These are phyloP conservation scores for Beverwykella pulmonaria DNA, from an alignment of 495 filamentous ascomycete genomes.

Conservation along the genomic window DNA sequence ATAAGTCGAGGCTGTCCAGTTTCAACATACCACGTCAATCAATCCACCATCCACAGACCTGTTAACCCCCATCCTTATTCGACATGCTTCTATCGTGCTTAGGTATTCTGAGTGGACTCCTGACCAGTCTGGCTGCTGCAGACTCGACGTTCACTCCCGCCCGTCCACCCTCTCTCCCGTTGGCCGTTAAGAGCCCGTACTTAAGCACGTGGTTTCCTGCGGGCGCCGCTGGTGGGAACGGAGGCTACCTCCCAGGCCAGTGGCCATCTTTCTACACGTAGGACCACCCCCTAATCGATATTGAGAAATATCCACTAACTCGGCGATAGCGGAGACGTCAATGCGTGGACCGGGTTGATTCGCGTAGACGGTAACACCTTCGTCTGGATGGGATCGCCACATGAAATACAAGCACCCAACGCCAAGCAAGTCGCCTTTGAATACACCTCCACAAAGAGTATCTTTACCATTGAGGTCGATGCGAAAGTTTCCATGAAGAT, in stretches of 20 bases:
- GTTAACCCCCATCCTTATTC: background rate
- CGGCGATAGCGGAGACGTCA: constrained; percentile 49
- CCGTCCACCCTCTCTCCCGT: constrained; percentile 58
- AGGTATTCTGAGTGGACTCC: constrained; percentile 9
- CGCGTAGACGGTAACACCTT: constrained; percentile 59
- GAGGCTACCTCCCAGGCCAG: constrained; percentile 60
- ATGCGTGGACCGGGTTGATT: constrained; percentile 60
- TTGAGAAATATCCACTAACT: background rate
- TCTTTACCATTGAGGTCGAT: constrained; percentile 58
- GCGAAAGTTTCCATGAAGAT: constrained; percentile 55
- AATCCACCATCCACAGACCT: constrained; percentile 10
- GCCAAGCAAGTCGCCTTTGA: constrained; percentile 58
- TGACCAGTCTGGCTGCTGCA: background rate
- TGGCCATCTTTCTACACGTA: constrained; percentile 63
- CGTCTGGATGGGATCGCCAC: constrained; percentile 59
- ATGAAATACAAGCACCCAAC: constrained; percentile 48
- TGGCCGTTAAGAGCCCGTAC: constrained; percentile 63
- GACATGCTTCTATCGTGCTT: constrained; percentile 23
- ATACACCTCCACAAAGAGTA: constrained; percentile 62
- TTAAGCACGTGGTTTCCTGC: constrained; percentile 59
- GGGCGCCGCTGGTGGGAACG: constrained; percentile 58
- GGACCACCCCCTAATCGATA: constrained; percentile 31
- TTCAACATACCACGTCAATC: background rate
- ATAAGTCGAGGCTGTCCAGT: constrained; percentile 17
- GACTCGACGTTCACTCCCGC: constrained; percentile 57